phyloP scores from a whole-genome alignment of 2,329 filamentous ascomycete species.

The Colletotrichum sojae region DNA sequence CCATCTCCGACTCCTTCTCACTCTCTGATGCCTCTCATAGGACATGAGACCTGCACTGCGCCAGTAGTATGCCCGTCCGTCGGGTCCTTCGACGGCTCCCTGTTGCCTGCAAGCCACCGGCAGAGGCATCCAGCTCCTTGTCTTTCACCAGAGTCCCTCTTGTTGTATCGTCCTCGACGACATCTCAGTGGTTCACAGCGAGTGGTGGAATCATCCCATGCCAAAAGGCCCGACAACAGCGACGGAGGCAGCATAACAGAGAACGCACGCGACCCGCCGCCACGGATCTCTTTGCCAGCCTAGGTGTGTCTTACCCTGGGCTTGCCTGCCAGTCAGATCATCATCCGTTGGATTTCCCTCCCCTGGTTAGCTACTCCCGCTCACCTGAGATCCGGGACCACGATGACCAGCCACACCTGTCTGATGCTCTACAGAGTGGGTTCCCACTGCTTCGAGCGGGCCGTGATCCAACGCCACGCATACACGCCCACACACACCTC shows the following conservation, averaged over 20 bases:
- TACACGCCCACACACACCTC: not conserved
- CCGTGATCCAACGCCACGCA: conserved; percentile 32
- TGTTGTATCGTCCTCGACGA: not conserved
- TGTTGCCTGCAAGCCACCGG: conserved; percentile 24
- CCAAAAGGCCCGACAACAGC: conserved; percentile 1
- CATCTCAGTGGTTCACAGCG: conserved; percentile 6
- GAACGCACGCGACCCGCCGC: conserved; percentile 29
- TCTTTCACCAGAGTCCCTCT: not conserved
- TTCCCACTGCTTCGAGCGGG: conserved; percentile 21
- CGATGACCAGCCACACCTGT: conserved; percentile 11
- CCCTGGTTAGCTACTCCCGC: not conserved
- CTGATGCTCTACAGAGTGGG: not conserved
- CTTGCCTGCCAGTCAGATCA: conserved; percentile 16
- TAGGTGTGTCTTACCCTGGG: not conserved
- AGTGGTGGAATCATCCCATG: conserved; percentile 22
- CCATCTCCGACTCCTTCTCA: no score
- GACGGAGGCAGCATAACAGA: not conserved
- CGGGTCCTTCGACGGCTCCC: conserved; percentile 3
- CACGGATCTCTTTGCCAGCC: conserved; percentile 17
- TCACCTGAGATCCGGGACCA: conserved; percentile 6
- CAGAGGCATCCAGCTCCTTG: conserved; percentile 15
- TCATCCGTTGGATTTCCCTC: not conserved
- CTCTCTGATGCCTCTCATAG: not conserved
- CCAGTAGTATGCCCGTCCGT: not conserved
- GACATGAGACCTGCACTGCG: not conserved